Base-by-base conservation (phyloP, 306 rosid species). In the Notholithocarpus densiflorus region DNA sequence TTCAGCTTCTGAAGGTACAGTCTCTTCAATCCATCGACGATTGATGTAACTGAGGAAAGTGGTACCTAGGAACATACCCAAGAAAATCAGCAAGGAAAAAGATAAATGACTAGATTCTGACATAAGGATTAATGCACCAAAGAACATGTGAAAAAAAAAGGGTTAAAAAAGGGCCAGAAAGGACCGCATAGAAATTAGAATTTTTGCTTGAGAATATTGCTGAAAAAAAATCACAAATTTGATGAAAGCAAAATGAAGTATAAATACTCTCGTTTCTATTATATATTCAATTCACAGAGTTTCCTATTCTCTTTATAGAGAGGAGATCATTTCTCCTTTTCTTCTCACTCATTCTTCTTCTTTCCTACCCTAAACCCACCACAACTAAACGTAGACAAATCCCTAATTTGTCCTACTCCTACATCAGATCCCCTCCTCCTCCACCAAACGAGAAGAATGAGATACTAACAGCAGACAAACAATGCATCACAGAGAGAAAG, bases 1-100 rank as follows among this genome's bases (percentile, higher is more conserved):
- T 88, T 95, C 91, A 95, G 86, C 94, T 93, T 95, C 82, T 95
- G 91, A 82, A 91, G 77, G 84, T 95, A 95, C 23, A 92, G 89
- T 79, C 81, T 90, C 86, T 93, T 95, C 80, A 95, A 91, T 72
- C 98, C 98, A 83, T 95, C 99, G 51, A 83, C 32, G 10, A 95
- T 82, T 82, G 99, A 95, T 79, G 99, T 93, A 59, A 95, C 98
- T 0, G 96, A 80, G 43, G 97, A 91, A 81, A 87, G 84, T 2
- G 99, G 83, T 6, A 90, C 83, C 99, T 95, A 76, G 21, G 15
- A 55, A 82, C 37, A 75, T 24, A 71, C 26, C 56, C 60, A 74
- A 55, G 26, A 20, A 40, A 79, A 75, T 40, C 9, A 37, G 18
- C 6, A 79, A 57, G 57, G 40, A 31, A 71, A 69, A 78, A 74